phyloP scores from a whole-genome alignment of 257 asterid genomes.

The Buddleja alternifolia region DNA sequence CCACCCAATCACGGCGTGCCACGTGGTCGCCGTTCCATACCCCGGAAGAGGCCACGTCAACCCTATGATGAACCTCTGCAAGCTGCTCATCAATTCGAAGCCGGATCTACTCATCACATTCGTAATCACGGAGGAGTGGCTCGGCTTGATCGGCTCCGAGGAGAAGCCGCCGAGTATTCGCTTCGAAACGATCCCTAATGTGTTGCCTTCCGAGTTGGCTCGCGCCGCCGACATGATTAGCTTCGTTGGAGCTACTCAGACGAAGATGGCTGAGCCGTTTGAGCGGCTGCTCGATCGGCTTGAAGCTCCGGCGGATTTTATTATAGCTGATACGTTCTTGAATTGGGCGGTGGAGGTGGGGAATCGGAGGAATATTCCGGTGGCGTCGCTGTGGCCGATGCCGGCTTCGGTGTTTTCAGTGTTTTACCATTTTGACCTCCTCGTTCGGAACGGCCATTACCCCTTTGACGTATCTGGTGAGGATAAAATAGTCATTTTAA shows the following conservation, averaged over 20 bases:
- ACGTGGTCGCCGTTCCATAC: constrained; percentile 29
- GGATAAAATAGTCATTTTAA: too few species aligned
- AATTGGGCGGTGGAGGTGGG: constrained; percentile 42
- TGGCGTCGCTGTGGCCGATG: constrained; percentile 57
- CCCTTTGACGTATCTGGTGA: constrained; percentile 40
- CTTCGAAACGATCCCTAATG: constrained; percentile 51
- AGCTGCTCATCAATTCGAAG: constrained; percentile 11
- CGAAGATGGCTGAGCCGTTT: constrained; percentile 53
- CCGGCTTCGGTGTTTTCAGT: constrained; percentile 51
- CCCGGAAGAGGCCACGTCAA: constrained; percentile 35
- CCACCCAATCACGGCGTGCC: constrained; percentile 6
- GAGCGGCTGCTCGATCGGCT: constrained; percentile 45
- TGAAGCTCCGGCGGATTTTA: constrained; percentile 31
- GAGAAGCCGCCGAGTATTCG: constrained; percentile 39
- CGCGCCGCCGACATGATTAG: constrained; percentile 45
- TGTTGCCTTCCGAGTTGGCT: constrained; percentile 55
- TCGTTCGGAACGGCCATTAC: constrained; percentile 44
- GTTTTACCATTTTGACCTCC: constrained; percentile 43
- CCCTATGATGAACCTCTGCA: constrained; percentile 44
- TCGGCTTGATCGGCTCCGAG: constrained; percentile 41
- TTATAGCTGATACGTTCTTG: constrained; percentile 43
- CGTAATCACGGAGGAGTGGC: constrained; percentile 44
- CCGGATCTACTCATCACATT: constrained; percentile 32
- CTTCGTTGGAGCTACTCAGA: constrained; percentile 36
- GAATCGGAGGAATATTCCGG: constrained; percentile 49